Base-by-base conservation (phyloP, 306 rosid species). In the Gillenia trifoliata region DNA sequence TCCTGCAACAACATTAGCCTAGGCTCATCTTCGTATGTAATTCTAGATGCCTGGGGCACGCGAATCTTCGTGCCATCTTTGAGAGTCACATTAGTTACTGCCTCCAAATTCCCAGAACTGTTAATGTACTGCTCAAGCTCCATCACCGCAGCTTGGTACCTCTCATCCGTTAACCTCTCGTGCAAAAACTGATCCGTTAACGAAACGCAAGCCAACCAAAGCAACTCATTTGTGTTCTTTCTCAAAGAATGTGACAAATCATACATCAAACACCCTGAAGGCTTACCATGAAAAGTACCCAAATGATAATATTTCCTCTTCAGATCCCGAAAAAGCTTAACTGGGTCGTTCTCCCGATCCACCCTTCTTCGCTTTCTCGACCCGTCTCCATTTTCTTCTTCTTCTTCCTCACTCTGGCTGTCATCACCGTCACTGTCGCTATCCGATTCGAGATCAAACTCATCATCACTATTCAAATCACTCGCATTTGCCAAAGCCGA, bases 241-340 rank as follows among this genome's bases (percentile, higher is more conserved):
- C 99, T 73, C 79, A 90, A 75, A 25, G 75, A 87, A 84, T 95
- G 89, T 0, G 93, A 93, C 8, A 95, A 83, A n/a, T 95, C 98
- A 80, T 85, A 92, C 98, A 92, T 95, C 86, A 90, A 83, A 79
- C 95, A 95, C 65, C 99, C 99, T 0, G 99, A 90, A 54, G 99
- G 98, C 83, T 88, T 92, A 1, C 99, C 99, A 50, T 95, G 99
- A 38, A 92, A 95, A 0, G 98, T 92, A 4, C 98, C 99, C 88
- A 89, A 82, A 64, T 80, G 75, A 71, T 95, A 95, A 43, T 92
- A 95, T 45, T 85, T 87, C 71, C 77, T 90, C 85, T 85, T 89
- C 80, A 85, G 78, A 62, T 89, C 89, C 78, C 88, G 64, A 31
- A 82, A 94, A 0, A 90, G 77, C 47, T 72, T 81, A 67, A 92